Base-by-base conservation (phyloP, 768 basidiomycete genomes). In the Astraeus odoratus region DNA sequence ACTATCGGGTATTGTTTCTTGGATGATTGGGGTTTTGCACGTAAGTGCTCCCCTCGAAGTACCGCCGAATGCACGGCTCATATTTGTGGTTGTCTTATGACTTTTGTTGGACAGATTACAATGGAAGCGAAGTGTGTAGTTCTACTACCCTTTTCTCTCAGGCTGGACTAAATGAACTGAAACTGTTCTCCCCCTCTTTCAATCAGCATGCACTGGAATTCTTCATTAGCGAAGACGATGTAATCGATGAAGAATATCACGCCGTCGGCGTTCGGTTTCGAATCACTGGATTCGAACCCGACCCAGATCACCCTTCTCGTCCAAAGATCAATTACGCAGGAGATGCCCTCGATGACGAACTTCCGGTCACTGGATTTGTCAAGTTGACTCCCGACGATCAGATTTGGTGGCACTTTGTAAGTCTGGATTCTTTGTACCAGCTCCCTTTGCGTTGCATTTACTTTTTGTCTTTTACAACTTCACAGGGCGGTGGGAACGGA, bases 391-490 rank as follows among this genome's bases (percentile, higher is more conserved):
- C 66, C 1, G 77, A 82, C 43, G 60, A 70, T 40, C 67, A 77
- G 33, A 63, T 80, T 9, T 68, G 72, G 20, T 81, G 80, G 80
- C 71, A 74, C 54, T 82, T 79, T 61, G 80, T 81, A 51, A 52
- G 78, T 67, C 10, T 31, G 4, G 30, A 31, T 31, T 31, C 10
- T 10, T 31, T 31, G 30, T 5, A 1, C 20, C 31, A 10, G 22
- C n/a, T 4, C 15, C 12, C 13, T 33, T 36, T 36, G 9, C 19
- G n/a, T 20, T 6, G 6, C 34, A n/a, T 18, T 16, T 18, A 36
- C n/a, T 34, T 8, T 26, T 13, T 4, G 8, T 13, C 16, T 18
- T 56, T 35, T 9, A 46, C 31, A 30, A 20, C 12, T 7, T 48
- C 47, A 16, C 43, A 76, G 71, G 58, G 65, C 18, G 76, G 73